A percentile compares a stretch with the other conserved stretches of the same genome.
phyloP scores from a whole-genome alignment of 257 asterid genomes.

The Capsicum pubescens region DNA sequence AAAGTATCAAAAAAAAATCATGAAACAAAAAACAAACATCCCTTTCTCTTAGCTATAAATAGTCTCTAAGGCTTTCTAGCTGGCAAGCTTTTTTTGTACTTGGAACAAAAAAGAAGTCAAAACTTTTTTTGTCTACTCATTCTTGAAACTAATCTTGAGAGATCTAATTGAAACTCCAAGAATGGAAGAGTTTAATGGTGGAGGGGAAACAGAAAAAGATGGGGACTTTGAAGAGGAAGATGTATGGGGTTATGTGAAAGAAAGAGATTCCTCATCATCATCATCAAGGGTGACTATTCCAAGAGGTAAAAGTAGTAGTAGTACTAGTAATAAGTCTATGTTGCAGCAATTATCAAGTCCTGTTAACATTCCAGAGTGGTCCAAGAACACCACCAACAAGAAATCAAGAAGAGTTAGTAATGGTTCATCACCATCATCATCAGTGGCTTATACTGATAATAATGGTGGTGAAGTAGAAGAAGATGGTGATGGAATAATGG shows the following conservation, averaged over 20 bases:
- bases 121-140: neutral
- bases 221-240: slow-evolving; percentile 57
- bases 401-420: slow-evolving; percentile 25
- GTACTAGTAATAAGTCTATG: neutral
- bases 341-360: slow-evolving; percentile 34
- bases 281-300: neutral
- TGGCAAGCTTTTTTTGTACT: slow-evolving; percentile 3
- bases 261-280: slow-evolving; percentile 23
- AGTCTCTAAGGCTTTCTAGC: neutral
- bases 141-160: neutral
- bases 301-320: neutral
- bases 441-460: neutral
- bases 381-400: slow-evolving; percentile 41
- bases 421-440: neutral
- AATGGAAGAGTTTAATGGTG: slow-evolving; percentile 36
- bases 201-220: slow-evolving; percentile 29
- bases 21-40: slow-evolving; percentile 13
- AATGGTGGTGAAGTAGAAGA: neutral
- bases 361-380: slow-evolving; percentile 40
- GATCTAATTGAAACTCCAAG: neutral
- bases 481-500: slow-evolving; percentile 39
- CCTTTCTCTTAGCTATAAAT: neutral
- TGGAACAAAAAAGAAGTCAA: no score
- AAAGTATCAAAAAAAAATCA: neutral
- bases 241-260: slow-evolving; percentile 45